Percentiles rank a stretch among this genome's conserved stretches.
Evolutionary conservation across 495 filamentous ascomycete genomes (phyloP).

Genomic region (Letharia lupina): DNA sequence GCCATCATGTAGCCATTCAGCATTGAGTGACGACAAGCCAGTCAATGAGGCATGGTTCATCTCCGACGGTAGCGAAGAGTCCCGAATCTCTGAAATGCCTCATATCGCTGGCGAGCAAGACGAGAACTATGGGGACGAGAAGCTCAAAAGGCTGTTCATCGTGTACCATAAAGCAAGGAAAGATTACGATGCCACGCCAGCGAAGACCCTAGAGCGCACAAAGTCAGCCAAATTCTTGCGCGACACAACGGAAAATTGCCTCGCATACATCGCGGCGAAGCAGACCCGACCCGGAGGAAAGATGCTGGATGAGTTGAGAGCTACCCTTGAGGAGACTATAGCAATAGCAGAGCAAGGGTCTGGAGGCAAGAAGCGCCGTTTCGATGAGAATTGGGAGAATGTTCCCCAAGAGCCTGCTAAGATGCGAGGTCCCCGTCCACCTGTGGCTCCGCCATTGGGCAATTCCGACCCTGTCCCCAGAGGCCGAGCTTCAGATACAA

Average conservation of each 20-base stretch:
- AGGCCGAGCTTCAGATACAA: not conserved
- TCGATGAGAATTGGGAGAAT: slow-evolving; percentile 26
- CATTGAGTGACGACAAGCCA: not conserved
- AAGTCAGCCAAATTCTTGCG: slow-evolving; percentile 40
- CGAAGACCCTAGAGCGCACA: slow-evolving; percentile 24
- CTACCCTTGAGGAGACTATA: slow-evolving; percentile 27
- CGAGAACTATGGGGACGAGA: slow-evolving; percentile 12
- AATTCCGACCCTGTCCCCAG: slow-evolving; percentile 16
- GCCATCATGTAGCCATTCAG: not conserved
- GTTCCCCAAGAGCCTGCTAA: not conserved
- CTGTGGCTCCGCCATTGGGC: slow-evolving; percentile 13
- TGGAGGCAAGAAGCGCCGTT: slow-evolving; percentile 39
- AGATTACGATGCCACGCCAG: slow-evolving; percentile 29
- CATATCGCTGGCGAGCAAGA: not conserved
- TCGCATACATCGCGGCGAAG: slow-evolving; percentile 32
- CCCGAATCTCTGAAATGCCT: not conserved
- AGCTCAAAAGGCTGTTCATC: slow-evolving; percentile 29
- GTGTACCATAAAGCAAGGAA: slow-evolving; percentile 35
- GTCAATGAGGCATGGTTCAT: not conserved
- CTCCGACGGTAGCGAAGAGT: slow-evolving; percentile 1
- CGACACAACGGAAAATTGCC: slow-evolving; percentile 41
- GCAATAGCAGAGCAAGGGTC: slow-evolving; percentile 33
- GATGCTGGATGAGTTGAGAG: slow-evolving; percentile 31
- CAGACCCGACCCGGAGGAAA: slow-evolving; percentile 6
- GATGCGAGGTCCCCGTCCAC: not conserved